phyloP scores from a whole-genome alignment of 305 asterid species.

The Ilex paraguariensis region DNA sequence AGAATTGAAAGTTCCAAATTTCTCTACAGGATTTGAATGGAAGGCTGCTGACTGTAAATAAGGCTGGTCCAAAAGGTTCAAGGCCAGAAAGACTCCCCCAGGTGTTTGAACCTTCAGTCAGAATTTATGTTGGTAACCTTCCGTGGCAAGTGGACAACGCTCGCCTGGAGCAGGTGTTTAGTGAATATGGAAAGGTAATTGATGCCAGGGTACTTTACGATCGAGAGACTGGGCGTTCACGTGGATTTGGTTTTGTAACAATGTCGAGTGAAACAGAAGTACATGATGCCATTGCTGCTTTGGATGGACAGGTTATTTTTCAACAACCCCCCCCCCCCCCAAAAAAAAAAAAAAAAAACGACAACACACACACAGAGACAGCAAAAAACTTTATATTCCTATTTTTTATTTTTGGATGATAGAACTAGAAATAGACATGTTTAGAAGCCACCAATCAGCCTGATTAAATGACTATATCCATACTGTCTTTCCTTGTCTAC shows the following conservation, averaged over 20 bases:
- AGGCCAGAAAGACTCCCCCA: constrained; percentile 61
- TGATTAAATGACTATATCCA: too few species aligned
- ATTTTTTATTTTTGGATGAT: too few species aligned
- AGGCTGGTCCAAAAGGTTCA: constrained; percentile 77
- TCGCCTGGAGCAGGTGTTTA: constrained; percentile 67
- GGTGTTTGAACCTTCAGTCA: constrained; percentile 37
- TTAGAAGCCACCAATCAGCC: too few species aligned
- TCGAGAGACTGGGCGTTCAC: constrained; percentile 76
- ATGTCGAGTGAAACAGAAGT: constrained; percentile 77
- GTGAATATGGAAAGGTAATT: constrained; percentile 75
- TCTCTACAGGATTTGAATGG: constrained; percentile 61
- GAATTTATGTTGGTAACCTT: constrained; percentile 83
- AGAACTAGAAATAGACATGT: too few species aligned
- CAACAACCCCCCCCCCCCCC: too few species aligned
- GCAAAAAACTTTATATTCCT: too few species aligned
- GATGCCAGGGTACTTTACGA: constrained; percentile 74
- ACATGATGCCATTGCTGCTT: constrained; percentile 78
- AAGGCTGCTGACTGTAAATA: constrained; percentile 67
- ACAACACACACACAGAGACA: too few species aligned
- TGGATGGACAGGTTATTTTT: constrained; percentile 71
- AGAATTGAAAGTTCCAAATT: not conserved
- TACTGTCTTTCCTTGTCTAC: too few species aligned
- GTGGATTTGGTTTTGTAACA: constrained; percentile 88
- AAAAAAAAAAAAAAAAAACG: too few species aligned
- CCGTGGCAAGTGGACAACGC: constrained; percentile 72